Conservation (phyloP, 306 rosid genomes). For the Malus fusca region DNA sequence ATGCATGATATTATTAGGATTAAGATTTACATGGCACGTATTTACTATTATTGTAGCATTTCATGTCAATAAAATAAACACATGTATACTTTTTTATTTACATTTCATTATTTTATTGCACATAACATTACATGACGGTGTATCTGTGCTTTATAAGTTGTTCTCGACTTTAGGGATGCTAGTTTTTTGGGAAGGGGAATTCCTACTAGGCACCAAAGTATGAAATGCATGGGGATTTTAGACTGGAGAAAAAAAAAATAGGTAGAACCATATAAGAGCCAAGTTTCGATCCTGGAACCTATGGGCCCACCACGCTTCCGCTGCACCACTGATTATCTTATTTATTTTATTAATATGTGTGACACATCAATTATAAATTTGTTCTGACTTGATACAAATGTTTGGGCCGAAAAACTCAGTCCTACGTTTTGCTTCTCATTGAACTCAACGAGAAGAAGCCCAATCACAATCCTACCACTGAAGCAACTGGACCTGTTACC, state of each 20-base stretch:
- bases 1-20: background rate
- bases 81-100: no score
- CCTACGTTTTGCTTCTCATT: no score
- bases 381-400: background rate
- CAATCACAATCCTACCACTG: background rate
- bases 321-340: background rate
- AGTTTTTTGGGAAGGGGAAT: no score
- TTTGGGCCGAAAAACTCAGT: background rate
- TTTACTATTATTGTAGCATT: no score
- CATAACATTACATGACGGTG: accelerated
- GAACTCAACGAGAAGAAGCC: background rate
- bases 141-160: no score
- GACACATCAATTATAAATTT: background rate
- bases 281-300: background rate
- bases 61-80: background rate
- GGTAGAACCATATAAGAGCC: background rate
- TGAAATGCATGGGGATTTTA: no score
- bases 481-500: background rate
- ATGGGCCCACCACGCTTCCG: background rate
- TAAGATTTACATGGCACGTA: no score
- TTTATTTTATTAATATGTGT: background rate
- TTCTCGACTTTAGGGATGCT: no score
- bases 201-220: no score
- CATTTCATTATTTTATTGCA: no score
- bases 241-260: no score